Evolutionary conservation across 148 eudicot genomes (phyloP).

Genomic region (Heliamphora exappendiculata): DNA sequence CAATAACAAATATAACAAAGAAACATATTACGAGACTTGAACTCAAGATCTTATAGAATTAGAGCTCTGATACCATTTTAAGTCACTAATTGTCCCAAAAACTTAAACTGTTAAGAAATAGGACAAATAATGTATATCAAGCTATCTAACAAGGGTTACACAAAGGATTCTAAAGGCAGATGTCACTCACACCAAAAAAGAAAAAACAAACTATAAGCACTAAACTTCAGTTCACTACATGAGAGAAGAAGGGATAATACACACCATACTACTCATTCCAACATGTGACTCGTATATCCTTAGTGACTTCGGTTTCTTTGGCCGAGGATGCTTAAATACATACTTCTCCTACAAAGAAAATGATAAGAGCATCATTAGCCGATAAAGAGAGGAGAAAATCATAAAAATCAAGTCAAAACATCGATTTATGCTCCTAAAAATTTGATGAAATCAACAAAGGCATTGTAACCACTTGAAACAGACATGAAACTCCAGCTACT

Average conservation of each 20-base stretch:
- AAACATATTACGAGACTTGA: too few relatives aligned
- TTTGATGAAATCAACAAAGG: neutral
- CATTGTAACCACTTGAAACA: neutral
- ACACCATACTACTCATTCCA: slow-evolving; percentile 98
- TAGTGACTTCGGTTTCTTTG: slow-evolving; percentile 79
- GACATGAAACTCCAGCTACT: neutral
- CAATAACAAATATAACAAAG: too few relatives aligned
- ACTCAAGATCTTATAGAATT: too few relatives aligned
- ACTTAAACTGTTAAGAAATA: too few relatives aligned
- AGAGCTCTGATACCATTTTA: too few relatives aligned
- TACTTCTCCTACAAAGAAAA: slow-evolving; percentile 62
- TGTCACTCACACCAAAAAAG: too few relatives aligned
- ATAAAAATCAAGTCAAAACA: neutral
- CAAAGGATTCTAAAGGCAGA: too few relatives aligned
- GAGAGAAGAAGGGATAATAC: slow-evolving; percentile 30
- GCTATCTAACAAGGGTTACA: too few relatives aligned
- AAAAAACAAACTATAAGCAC: neutral
- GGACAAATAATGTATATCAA: too few relatives aligned
- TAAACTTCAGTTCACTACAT: neutral
- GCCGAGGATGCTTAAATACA: slow-evolving; percentile 81
- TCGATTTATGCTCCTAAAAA: neutral
- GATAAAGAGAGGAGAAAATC: neutral
- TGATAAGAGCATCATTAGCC: slow-evolving; percentile 10
- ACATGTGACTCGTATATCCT: slow-evolving; percentile 90
- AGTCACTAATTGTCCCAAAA: too few relatives aligned